These are phyloP conservation scores for Colletotrichum zoysiae DNA, from an alignment of 2,329 filamentous ascomycete species.

Conservation along the genomic window DNA sequence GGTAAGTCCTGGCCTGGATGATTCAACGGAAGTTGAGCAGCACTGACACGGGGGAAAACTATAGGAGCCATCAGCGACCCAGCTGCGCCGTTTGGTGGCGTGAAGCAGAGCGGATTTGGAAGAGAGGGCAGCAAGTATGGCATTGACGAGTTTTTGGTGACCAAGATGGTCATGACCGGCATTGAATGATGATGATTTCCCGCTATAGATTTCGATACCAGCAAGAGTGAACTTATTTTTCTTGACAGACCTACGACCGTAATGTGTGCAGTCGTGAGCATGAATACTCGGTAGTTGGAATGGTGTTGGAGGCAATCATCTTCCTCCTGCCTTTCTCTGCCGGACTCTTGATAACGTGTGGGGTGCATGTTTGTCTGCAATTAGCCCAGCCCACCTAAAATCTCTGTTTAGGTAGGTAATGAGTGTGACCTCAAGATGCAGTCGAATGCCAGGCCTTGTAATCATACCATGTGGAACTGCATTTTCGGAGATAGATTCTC, in stretches of 20 bases:
- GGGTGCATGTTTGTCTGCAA: background rate
- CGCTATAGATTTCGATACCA: background rate
- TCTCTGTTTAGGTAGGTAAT: background rate
- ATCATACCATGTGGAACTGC: slow-evolving; percentile 22
- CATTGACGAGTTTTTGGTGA: slow-evolving; percentile 41
- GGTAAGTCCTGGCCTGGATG: slow-evolving; percentile 49
- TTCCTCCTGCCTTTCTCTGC: background rate
- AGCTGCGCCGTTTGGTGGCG: slow-evolving; percentile 59
- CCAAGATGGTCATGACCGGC: slow-evolving; percentile 42
- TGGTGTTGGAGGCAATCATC: background rate
- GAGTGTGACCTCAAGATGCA: slow-evolving; percentile 11
- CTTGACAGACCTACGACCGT: background rate
- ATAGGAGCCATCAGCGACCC: slow-evolving; percentile 51
- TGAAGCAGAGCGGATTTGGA: slow-evolving; percentile 63
- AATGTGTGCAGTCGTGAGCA: background rate
- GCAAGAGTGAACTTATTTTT: background rate
- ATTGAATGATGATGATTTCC: slow-evolving; percentile 18
- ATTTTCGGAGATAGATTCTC: no score
- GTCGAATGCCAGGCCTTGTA: slow-evolving; percentile 3
- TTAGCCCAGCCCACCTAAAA: background rate
- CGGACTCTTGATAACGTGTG: slow-evolving; percentile 10
- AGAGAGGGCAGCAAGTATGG: slow-evolving; percentile 58
- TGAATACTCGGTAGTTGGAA: background rate
- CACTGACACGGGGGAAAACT: background rate
- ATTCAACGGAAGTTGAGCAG: no score